Conservation (phyloP, 176 grass and related monocot species). For the Carex cristatella region DNA sequence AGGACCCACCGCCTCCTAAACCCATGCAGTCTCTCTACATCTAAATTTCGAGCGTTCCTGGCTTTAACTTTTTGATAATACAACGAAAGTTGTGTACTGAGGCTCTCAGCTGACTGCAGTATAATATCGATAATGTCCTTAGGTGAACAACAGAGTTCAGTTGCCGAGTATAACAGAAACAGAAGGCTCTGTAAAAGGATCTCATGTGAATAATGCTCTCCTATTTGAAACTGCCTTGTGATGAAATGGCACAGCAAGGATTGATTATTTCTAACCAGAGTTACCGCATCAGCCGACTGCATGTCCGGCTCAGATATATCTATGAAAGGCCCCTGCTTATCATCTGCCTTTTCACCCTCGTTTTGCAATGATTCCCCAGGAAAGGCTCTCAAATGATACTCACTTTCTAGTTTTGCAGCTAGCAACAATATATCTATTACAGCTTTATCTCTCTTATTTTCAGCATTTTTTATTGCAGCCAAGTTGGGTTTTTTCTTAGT, state of each 20-base stretch:
- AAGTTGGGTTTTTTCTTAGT: constrained; percentile 45
- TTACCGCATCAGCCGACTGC: constrained; percentile 66
- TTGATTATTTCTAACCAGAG: constrained; percentile 92
- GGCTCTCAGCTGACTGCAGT: constrained; percentile 68
- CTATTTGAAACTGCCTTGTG: constrained; percentile 59
- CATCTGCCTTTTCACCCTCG: constrained; percentile 22
- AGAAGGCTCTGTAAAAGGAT: constrained; percentile 79
- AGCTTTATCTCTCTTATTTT: constrained; percentile 74
- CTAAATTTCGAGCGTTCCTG: constrained; percentile 37
- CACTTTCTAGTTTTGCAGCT: constrained; percentile 73
- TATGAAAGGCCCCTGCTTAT: constrained; percentile 34
- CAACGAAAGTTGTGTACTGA: constrained; percentile 55
- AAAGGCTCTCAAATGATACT: constrained; percentile 44
- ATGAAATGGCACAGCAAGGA: constrained; percentile 71
- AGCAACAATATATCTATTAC: constrained; percentile 78
- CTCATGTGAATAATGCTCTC: constrained; percentile 56
- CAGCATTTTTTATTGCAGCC: constrained; percentile 38
- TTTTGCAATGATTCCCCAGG: constrained; percentile 39
- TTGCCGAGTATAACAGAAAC: constrained; percentile 85
- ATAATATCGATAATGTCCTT: constrained; percentile 81
- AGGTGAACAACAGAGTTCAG: constrained; percentile 66
- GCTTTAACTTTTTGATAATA: constrained; percentile 52
- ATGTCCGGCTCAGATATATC: constrained; percentile 54
- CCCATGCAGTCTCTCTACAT: constrained; percentile 55
- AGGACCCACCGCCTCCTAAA: constrained; percentile 65